Conservation (phyloP, 495 filamentous ascomycete species). For the Penicillium psychrofluorescens region DNA sequence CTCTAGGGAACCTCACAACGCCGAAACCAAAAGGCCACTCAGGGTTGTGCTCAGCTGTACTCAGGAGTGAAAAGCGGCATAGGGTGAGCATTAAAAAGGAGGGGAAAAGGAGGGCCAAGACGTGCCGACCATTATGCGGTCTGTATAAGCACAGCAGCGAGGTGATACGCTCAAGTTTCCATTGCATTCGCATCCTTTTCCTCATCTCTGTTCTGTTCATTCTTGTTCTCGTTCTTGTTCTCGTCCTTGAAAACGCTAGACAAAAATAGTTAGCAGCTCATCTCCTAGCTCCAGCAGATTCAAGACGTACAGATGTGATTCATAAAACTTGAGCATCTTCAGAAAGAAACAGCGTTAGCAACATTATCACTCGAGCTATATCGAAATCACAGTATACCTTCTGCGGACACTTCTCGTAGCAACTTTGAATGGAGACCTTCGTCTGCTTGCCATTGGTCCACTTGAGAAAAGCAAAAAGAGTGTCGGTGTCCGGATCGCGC, state of each 20-base stretch:
- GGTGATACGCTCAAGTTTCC: background rate
- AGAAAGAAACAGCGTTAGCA: too few species aligned
- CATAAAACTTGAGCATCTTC: constrained; percentile 43
- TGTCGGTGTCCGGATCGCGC: constrained; percentile 31
- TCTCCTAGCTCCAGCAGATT: background rate
- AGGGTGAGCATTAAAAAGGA: too few species aligned
- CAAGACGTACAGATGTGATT: constrained; percentile 34
- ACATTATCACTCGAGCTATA: too few species aligned
- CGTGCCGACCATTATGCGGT: too few species aligned
- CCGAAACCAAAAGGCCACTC: too few species aligned
- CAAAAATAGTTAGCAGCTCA: constrained; percentile 11
- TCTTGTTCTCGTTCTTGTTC: background rate
- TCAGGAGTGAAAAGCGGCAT: too few species aligned
- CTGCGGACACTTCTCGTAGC: constrained; percentile 35
- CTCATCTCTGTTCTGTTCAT: too few species aligned
- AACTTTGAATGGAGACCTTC: constrained; percentile 27
- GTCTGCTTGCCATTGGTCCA: constrained; percentile 48
- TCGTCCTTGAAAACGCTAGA: constrained; percentile 32
- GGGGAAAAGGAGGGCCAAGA: background rate
- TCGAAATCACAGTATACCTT: constrained; percentile 11
- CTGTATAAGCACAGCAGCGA: too few species aligned
- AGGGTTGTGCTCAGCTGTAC: too few species aligned
- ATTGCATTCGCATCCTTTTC: background rate
- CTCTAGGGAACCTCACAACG: too few species aligned
- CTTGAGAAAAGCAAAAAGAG: constrained; percentile 42